Evolutionary conservation across 2,329 filamentous ascomycete genomes (phyloP), one percentile per base, ranked within the genome.

Genomic region (Fusarium sp.): DNA sequence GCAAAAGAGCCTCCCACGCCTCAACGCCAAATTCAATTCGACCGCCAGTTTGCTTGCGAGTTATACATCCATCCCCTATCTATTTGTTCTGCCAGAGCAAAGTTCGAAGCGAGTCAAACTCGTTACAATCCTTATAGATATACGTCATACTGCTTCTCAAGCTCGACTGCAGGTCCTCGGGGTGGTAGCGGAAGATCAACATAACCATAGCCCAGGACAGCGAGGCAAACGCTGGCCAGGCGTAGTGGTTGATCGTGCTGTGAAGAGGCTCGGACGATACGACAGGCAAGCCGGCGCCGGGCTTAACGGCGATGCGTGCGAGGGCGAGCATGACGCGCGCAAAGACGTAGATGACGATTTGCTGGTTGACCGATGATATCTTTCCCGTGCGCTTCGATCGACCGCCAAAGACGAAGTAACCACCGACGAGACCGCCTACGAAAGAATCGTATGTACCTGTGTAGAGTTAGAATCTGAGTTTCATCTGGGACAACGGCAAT

Each of bases 281-380:
- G 30, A 81, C 41, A 37, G 86, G 82, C 62, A 90, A 75, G 56
- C 86, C 86, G 60, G 77, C 76, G 45, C 84, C 84, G 3, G 87
- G 87, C 80, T 93, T 90, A 68, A 98, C 89, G 59, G 92, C 89
- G 61, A 98, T 83, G 76, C 93, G 93, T 32, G 94, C 96, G 25
- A 97, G 82, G 11, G 93, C 93, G 34, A 99, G 88, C 65, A 92
- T 87, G 18, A 98, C 96, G 71, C 96, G 90, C 49, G 96, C 96
- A 78, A 98, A 98, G 68, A 99, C 92, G 84, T 99, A 99, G 75
- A 98, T 93, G 80, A 97, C 94, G 78, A 99, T 99, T 85, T 99
- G 95, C 84, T 98, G 93, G 82, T 91, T 97, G 68, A 98, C 91
- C 69, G 89, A 92, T 66, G 91, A 92, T 76, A 93, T 90, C 78